phyloP scores from a whole-genome alignment of 495 filamentous ascomycete species.

The Penicillium ochrochloron region DNA sequence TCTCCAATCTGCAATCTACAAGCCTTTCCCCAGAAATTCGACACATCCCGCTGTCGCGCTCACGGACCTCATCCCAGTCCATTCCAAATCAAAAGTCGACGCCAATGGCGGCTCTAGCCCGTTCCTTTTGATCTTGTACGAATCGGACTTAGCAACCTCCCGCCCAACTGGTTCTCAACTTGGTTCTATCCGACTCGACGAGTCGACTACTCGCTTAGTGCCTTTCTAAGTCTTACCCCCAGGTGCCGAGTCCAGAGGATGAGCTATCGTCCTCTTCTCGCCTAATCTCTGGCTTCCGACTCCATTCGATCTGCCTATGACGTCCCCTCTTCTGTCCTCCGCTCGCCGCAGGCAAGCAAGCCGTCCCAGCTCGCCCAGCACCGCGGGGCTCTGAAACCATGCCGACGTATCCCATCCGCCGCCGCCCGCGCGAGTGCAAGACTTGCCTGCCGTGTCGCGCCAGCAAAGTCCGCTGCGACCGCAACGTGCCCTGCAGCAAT shows the following conservation, averaged over 20 bases:
- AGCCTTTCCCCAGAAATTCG: not conserved
- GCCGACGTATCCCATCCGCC: slow-evolving; percentile 50
- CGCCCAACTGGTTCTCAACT: not conserved
- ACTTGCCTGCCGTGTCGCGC: slow-evolving; percentile 54
- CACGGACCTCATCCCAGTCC: slow-evolving; percentile 13
- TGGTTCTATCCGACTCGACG: not conserved
- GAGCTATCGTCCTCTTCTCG: not conserved
- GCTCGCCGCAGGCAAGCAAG: slow-evolving; percentile 25
- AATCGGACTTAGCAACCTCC: slow-evolving; percentile 3
- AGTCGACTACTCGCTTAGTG: not conserved
- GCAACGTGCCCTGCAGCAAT: slow-evolving; percentile 73
- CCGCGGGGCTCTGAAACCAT: slow-evolving; percentile 31
- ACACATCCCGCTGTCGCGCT: slow-evolving; percentile 6
- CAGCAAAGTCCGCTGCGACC: slow-evolving; percentile 68
- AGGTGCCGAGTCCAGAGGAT: not conserved
- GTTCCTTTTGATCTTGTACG: slow-evolving; percentile 1
- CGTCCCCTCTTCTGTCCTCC: slow-evolving; percentile 22
- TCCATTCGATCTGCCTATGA: slow-evolving; percentile 25
- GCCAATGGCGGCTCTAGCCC: slow-evolving; percentile 14
- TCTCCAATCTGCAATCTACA: slow-evolving; percentile 6
- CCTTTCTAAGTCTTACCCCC: not conserved
- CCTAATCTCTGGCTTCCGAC: not conserved
- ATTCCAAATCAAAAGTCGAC: not conserved
- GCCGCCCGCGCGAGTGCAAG: slow-evolving; percentile 54
- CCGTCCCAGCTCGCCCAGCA: slow-evolving; percentile 18